Conservation (phyloP, 2,329 filamentous ascomycete genomes). For the Ophiostoma novo-ulmi region DNA sequence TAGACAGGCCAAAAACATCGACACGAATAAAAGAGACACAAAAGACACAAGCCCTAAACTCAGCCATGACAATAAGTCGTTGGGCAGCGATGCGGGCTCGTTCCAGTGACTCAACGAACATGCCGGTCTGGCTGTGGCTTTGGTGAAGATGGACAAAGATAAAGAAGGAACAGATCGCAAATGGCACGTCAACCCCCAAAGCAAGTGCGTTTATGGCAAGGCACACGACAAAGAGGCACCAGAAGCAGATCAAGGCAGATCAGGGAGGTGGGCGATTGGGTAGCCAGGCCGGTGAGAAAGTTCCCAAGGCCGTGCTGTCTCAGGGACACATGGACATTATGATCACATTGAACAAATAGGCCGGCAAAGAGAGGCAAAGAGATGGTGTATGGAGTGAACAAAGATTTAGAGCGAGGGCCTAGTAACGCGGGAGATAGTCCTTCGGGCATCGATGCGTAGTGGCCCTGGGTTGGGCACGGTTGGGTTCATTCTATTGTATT, state of each 20-base stretch:
- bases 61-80: neutral
- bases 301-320: neutral
- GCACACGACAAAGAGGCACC: neutral
- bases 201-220: neutral
- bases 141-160: neutral
- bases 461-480: slow-evolving; percentile 19
- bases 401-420: neutral
- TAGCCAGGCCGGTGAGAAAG: neutral
- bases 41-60: neutral
- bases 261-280: slow-evolving; percentile 6
- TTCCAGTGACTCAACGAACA: slow-evolving; percentile 31
- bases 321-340: neutral
- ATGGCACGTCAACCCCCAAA: neutral
- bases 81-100: slow-evolving; percentile 25
- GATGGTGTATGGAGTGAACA: neutral
- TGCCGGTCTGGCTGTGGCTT: slow-evolving; percentile 28
- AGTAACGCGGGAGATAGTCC: neutral
- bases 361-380: neutral
- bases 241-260: neutral
- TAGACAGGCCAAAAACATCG: neutral
- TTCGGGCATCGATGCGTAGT: slow-evolving; percentile 18
- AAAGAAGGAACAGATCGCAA: neutral
- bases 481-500: neutral
- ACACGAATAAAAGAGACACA: neutral
- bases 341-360: neutral